Evolutionary conservation across 805 yeast genomes (phyloP), one percentile per base, ranked within the genome.

Genomic region (Metschnikowia vanudenii): DNA sequence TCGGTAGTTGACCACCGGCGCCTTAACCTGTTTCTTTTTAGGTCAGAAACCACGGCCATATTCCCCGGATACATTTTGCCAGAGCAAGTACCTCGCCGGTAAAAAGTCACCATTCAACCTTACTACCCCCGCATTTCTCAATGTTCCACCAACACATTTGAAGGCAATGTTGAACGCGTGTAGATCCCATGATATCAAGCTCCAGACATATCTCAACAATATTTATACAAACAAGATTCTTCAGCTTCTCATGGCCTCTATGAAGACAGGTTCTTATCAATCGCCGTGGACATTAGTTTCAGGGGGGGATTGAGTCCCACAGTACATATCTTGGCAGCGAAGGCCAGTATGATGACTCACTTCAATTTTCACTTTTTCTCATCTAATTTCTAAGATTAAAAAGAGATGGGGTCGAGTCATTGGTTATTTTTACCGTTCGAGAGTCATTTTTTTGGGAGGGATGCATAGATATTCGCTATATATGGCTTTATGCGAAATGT

Each of bases 91-190:
- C 31, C 12, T 35, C 10, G 16, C 34, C 16, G 37, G 16, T 20
- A 36, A 33, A 12, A 17, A 29, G n/a, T 44, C 47, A 1, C 47
- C 47, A 3, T 22, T 44, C n/a, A 44, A 44, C 37, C n/a, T 11
- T 8, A 32, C 39, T 22, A 11, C 17, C 9, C 36, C 43, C 13
- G 3, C 16, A 8, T 38, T 39, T 19, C 11, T 44, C 34, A 44
- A 44, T 37, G 19, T 44, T 10, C 24, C 43, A 2, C 13, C 43
- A 6, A 33, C 19, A 4, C 16, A 24, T 6, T 29, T 44, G 24
- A 19, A 41, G 16, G 13, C 14, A 5, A 29, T 44, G 14, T 16
- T 44, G 29, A 16, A 24, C 29, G 26, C 29, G 18, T 44, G 47
- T 39, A 22, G 38, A 11, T 39, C 20, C 16, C 24, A 39, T 17